Base-by-base conservation (phyloP, 352 stramenopile genomes). In the Pythium phragmiticola region DNA sequence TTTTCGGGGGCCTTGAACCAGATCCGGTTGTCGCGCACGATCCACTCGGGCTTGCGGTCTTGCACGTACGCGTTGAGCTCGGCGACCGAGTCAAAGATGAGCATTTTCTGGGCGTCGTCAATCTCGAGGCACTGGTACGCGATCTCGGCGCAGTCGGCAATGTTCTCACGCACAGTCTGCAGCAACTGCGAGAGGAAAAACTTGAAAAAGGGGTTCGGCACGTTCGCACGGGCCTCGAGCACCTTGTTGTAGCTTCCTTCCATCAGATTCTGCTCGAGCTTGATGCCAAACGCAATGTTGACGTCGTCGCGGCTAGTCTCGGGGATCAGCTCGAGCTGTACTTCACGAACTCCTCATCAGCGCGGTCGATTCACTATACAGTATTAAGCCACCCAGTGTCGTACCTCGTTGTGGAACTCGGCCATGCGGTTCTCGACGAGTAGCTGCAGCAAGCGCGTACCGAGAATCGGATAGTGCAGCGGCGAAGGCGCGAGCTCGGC, bases 131-230 rank as follows among this genome's bases (percentile, higher is more conserved):
- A 94, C 73, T 92, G 87, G 71, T 98, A 98, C 12, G 90, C 84
- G 48, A 98, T 91, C 80, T 98, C 94, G 37, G 96, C 86, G 78
- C 94, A 98, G 76, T 98, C 96, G 14, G 94, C 96, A 73, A 99
- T 97, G 63, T 95, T 96, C 69, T 98, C 94, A 14, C 96, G 84
- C 45, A 99, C 96, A 9, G 96, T 98, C 70, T 96, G 87, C 26
- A 98, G 72, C 33, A 98, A 69, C 65, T 96, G 90, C 28, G 92
- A 82, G 43, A 99, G 84, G 75, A 98, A 98, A 70, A 98, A 98
- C 70, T 84, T 82, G 79, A 98, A 98, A 59, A 89, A 90, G 55
- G 88, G 87, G 69, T 97, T 87, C 8, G 96, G 96, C 61, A 98
- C 84, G 65, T 92, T 82, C n/a, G 83, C 72, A 41, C 78, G 87